phyloP scores from a whole-genome alignment of 2,329 filamentous ascomycete species.

The Clonostachys rhizophaga region DNA sequence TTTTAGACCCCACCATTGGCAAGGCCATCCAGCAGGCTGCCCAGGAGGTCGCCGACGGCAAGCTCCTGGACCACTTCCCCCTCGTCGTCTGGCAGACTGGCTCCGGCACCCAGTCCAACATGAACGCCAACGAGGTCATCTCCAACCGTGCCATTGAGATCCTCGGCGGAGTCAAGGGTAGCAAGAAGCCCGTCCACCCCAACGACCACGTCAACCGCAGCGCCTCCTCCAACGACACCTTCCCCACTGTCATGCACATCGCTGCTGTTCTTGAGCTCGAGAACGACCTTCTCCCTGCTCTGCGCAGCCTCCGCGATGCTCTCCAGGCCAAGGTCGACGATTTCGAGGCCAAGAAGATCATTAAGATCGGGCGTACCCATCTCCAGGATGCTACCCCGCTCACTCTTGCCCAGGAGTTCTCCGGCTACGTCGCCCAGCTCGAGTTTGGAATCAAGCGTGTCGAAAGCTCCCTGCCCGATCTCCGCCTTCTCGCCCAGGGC shows the following conservation, averaged over 20 bases:
- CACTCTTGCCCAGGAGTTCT: conserved; percentile 96
- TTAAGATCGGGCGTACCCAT: conserved; percentile 98
- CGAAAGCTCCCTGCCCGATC: conserved; percentile 74
- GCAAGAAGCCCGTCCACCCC: conserved; percentile 97
- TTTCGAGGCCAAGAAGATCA: conserved; percentile 81
- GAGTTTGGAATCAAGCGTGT: conserved; percentile 87
- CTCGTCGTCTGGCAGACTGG: conserved; percentile 99
- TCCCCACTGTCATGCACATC: conserved; percentile 99
- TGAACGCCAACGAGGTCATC: conserved; percentile 99
- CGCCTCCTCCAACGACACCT: conserved; percentile 97
- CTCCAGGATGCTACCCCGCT: conserved; percentile 95
- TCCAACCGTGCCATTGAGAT: conserved; percentile 99
- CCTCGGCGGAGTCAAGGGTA: conserved; percentile 86
- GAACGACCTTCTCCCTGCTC: conserved; percentile 74
- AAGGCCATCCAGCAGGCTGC: conserved; percentile 94
- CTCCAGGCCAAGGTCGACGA: conserved; percentile 85
- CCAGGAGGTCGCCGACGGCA: conserved; percentile 85
- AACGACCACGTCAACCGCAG: conserved; percentile 99
- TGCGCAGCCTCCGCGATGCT: conserved; percentile 76
- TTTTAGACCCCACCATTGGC: conserved; percentile 76
- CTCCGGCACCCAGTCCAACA: conserved; percentile 98
- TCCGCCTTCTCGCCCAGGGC: conserved; percentile 86
- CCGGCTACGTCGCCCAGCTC: conserved; percentile 92
- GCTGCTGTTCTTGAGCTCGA: conserved; percentile 93
- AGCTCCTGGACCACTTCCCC: conserved; percentile 95